Percentiles rank a stretch among this genome's conserved stretches.
Conservation (phyloP, 176 grass and related monocot genomes). For the Paspalum vaginatum region DNA sequence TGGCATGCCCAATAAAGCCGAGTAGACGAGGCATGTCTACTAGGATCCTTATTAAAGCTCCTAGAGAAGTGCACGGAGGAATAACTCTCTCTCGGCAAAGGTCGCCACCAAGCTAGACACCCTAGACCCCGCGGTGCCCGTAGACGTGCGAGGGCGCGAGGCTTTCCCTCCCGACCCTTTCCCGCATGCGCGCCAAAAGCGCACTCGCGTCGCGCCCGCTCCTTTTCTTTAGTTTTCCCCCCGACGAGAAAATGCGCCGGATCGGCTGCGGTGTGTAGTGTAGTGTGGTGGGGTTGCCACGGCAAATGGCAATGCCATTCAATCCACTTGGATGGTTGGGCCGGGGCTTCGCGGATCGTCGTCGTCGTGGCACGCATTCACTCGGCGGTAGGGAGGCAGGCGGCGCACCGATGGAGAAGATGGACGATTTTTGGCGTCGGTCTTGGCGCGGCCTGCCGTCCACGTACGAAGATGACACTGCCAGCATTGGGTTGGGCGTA, state of each 20-base stretch:
- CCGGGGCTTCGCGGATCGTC: no score
- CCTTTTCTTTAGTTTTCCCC: no score
- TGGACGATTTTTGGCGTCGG: no score
- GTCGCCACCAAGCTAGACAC: not conserved
- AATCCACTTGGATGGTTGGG: no score
- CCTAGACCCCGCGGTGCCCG: not conserved
- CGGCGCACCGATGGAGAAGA: no score
- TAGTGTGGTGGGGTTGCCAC: no score
- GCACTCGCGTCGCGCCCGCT: not conserved
- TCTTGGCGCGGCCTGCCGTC: no score
- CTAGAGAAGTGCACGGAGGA: constrained; percentile 38
- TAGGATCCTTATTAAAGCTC: constrained; percentile 31
- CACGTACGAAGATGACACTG: no score
- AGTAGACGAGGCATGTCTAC: not conserved
- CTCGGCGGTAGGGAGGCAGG: no score
- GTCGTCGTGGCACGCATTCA: no score
- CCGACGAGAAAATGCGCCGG: not conserved
- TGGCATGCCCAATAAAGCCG: not conserved
- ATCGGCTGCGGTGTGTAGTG: not conserved
- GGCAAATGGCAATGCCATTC: no score
- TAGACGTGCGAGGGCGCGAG: not conserved
- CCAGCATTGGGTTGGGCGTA: no score
- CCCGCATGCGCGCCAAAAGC: constrained; percentile 32
- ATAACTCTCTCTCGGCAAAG: constrained; percentile 17
- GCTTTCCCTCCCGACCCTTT: not conserved